A percentile compares a stretch with the other conserved stretches of the same genome.
phyloP scores from a whole-genome alignment of 2,329 filamentous ascomycete species.

The Verticillium isaacii region DNA sequence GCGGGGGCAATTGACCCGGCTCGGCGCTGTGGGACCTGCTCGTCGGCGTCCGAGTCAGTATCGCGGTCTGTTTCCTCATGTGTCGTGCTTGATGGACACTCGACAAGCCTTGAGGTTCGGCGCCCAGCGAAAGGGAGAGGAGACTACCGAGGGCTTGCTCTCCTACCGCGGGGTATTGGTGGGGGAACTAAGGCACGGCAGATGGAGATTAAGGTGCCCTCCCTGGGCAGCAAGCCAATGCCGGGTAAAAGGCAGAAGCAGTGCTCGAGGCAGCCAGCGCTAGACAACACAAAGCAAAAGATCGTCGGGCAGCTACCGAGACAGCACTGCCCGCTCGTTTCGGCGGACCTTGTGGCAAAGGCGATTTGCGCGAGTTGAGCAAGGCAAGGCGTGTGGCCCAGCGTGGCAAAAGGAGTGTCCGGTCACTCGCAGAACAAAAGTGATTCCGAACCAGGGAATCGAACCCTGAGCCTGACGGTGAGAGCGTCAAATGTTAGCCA shows the following conservation, averaged over 20 bases:
- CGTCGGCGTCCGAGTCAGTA: not conserved
- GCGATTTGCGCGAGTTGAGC: too few relatives aligned
- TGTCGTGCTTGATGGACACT: not conserved
- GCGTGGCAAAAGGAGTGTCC: not conserved
- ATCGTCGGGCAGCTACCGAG: not conserved
- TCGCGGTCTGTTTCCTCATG: not conserved
- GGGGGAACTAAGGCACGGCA: not conserved
- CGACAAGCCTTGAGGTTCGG: not conserved
- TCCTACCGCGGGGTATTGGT: not conserved
- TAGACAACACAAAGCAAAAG: not conserved
- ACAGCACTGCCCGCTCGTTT: not conserved
- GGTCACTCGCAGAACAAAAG: not conserved
- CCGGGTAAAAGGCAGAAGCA: not conserved
- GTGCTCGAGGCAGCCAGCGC: not conserved
- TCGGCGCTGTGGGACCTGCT: not conserved
- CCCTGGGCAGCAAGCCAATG: not conserved
- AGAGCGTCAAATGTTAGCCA: conserved; percentile 2
- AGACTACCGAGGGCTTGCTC: not conserved
- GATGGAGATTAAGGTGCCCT: not conserved
- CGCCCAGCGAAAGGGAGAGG: not conserved
- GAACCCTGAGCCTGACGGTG: conserved; percentile 2
- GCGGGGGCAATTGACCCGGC: not conserved
- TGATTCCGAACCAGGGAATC: conserved; percentile 1
- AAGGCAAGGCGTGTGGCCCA: too few relatives aligned
- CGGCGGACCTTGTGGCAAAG: not conserved